These are phyloP conservation scores for Eucalyptus marginata DNA, from an alignment of 345 rosid species.

Conservation along the genomic window DNA sequence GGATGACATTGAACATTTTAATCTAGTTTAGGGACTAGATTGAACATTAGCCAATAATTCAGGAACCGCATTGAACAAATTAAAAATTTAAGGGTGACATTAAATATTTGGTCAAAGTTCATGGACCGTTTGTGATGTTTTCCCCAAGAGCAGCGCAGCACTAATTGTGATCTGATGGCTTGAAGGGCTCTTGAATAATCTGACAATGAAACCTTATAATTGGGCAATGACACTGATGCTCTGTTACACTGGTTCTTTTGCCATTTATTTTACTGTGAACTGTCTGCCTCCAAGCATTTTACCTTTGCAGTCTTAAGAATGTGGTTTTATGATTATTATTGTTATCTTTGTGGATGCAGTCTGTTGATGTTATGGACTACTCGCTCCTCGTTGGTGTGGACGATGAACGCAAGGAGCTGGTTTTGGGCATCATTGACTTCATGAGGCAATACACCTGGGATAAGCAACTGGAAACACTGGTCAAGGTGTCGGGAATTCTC, in stretches of 20 bases:
- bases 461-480: slow-evolving; percentile 98
- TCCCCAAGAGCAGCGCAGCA: background rate
- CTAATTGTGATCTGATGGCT: background rate
- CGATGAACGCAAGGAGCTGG: slow-evolving; percentile 75
- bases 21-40: background rate
- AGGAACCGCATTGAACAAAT: background rate
- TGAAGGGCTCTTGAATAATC: background rate
- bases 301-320: background rate
- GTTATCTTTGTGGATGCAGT: slow-evolving; percentile 17
- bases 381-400: slow-evolving; percentile 96
- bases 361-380: slow-evolving; percentile 91
- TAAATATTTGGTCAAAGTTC: background rate
- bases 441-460: slow-evolving; percentile 99
- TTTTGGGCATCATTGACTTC: slow-evolving; percentile 92
- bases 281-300: background rate
- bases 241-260: background rate
- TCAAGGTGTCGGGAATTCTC: slow-evolving; percentile 78
- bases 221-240: background rate
- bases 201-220: background rate
- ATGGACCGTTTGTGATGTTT: background rate
- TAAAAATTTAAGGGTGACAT: background rate
- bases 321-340: background rate
- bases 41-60: accelerated
- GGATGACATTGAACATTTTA: background rate
- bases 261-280: background rate